These are phyloP conservation scores for Clonostachys solani DNA, from an alignment of 2,329 filamentous ascomycete genomes.

Conservation along the genomic window DNA sequence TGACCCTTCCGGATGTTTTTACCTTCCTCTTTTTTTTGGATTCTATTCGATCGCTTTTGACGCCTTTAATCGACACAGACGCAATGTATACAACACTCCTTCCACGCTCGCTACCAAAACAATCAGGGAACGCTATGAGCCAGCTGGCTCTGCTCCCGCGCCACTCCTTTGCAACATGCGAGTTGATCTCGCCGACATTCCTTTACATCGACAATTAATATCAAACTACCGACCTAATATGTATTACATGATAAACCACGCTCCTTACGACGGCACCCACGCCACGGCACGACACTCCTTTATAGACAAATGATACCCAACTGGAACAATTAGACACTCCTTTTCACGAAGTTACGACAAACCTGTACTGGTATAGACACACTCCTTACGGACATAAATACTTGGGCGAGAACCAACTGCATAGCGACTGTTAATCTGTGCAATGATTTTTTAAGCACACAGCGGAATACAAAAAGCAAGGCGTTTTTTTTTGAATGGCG, in stretches of 20 bases:
- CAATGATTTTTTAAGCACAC: neutral
- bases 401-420: constrained; percentile 38
- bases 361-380: constrained; percentile 30
- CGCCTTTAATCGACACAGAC: constrained; percentile 19
- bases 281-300: constrained; percentile 18
- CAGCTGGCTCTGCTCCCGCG: constrained; percentile 5
- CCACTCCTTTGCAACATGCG: constrained; percentile 15
- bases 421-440: constrained; percentile 47
- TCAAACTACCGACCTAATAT: constrained; percentile 9
- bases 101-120: constrained; percentile 24
- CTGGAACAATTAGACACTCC: constrained; percentile 21
- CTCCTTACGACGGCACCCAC: constrained; percentile 10
- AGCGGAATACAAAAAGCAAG: constrained; percentile 15
- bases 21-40: constrained; percentile 10
- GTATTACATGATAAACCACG: constrained; percentile 23
- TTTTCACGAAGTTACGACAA: constrained; percentile 30
- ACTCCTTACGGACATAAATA: constrained; percentile 37
- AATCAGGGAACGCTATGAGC: neutral
- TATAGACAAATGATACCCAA: constrained; percentile 19
- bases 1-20: constrained; percentile 4
- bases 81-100: constrained; percentile 30
- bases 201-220: constrained; percentile 11
- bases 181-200: constrained; percentile 24
- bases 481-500: constrained; percentile 7
- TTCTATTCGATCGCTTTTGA: constrained; percentile 1